Percentiles rank a stretch among this genome's conserved stretches.
Evolutionary conservation across 345 rosid genomes (phyloP).

Genomic region (Tarenaya hassleriana): DNA sequence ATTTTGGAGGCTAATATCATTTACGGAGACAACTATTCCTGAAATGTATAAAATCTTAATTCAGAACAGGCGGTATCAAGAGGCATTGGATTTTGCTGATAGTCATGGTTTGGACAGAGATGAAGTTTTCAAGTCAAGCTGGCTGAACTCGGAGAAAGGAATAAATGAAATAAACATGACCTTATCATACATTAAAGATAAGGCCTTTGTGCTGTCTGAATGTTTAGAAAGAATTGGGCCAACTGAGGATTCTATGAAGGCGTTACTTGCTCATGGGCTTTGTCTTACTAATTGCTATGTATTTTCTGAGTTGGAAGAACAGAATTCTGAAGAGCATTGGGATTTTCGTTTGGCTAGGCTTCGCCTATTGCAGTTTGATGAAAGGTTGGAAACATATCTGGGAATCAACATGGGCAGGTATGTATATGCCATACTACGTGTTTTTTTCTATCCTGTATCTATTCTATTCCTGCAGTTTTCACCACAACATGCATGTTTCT

Average conservation of each 20-base stretch:
- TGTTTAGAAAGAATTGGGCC: constrained; percentile 71
- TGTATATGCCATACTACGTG: constrained; percentile 5
- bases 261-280: constrained; percentile 67
- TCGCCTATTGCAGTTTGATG: constrained; percentile 70
- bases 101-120: constrained; percentile 73
- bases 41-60: constrained; percentile 80
- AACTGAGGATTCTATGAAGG: constrained; percentile 76
- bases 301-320: constrained; percentile 47
- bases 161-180: constrained; percentile 46
- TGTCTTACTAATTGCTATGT: constrained; percentile 43
- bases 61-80: constrained; percentile 45
- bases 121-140: constrained; percentile 69
- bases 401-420: constrained; percentile 99
- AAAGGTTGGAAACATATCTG: constrained; percentile 81
- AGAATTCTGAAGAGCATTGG: constrained; percentile 54
- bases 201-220: constrained; percentile 62
- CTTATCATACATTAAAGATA: constrained; percentile 64
- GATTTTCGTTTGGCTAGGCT: constrained; percentile 71
- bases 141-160: constrained; percentile 69
- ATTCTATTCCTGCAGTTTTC: neutral
- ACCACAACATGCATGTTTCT: constrained; percentile 2
- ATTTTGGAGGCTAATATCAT: constrained; percentile 69
- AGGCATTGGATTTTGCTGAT: constrained; percentile 75
- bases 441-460: constrained; percentile 14
- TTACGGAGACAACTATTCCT: constrained; percentile 65